Conservation (phyloP, 352 stramenopile genomes). For the Pythium sukuiense region DNA sequence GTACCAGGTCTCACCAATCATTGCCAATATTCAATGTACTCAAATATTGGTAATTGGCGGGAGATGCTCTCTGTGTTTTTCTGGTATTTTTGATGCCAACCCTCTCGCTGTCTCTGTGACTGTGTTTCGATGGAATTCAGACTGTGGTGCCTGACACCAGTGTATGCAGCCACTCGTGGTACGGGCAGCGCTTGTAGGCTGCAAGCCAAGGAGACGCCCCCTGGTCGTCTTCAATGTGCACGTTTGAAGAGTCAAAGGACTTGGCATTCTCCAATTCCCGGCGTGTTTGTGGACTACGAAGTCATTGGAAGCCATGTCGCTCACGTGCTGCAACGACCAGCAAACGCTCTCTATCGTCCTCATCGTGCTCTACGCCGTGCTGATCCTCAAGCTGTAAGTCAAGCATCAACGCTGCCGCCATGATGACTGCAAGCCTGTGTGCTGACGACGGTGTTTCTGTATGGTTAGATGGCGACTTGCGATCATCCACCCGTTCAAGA, state of each 20-base stretch:
- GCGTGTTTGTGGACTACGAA: too few species aligned
- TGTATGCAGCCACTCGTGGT: too few species aligned
- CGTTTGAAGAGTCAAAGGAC: too few species aligned
- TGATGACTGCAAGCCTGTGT: too few species aligned
- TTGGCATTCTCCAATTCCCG: neutral
- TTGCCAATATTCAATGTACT: neutral
- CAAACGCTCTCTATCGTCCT: slow-evolving; percentile 88
- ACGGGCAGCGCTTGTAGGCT: too few species aligned
- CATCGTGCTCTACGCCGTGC: slow-evolving; percentile 80
- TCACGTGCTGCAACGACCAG: slow-evolving; percentile 88
- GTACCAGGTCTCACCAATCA: slow-evolving; percentile 6
- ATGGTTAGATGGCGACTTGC: slow-evolving; percentile 75
- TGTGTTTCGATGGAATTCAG: neutral
- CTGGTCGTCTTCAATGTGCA: too few species aligned
- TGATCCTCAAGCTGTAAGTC: slow-evolving; percentile 84
- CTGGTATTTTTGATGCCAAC: neutral
- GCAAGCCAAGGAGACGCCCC: neutral
- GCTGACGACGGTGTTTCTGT: neutral
- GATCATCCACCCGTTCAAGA: slow-evolving; percentile 88
- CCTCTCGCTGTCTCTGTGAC: neutral
- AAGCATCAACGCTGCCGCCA: too few species aligned
- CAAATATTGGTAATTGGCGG: too few species aligned
- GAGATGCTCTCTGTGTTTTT: neutral
- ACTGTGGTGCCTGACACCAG: neutral
- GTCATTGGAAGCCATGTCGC: slow-evolving; percentile 28